Evolutionary conservation across 164 flowering plant genomes (phyloP), one percentile per base, ranked within the genome.

Genomic region (Stephania yunnanensis): DNA sequence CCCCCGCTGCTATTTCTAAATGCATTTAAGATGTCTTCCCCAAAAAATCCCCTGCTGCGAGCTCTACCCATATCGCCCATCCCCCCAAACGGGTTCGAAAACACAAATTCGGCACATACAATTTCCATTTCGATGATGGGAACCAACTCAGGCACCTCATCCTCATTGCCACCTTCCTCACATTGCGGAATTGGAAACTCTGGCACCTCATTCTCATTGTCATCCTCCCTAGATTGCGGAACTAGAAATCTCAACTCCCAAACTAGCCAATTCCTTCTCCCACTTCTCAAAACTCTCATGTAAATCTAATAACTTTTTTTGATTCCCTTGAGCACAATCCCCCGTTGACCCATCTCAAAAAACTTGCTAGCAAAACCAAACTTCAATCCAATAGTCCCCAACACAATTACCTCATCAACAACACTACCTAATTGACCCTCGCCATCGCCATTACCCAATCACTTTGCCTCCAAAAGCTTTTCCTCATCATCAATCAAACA

Each of bases 271-370:
- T 61, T 87, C 91, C 84, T 87, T 92, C 90, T 92, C 96, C 84
- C 91, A 81, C 88, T 85, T 88, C 53, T 73, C 46, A 82, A 92
- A 94, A 72, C 72, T 84, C 82, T 87, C 86, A 44, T 87, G 89
- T 80, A 94, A 80, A n/a, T 77, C 78, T 72, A 90, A 90, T 68
- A 92, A 42, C 6, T 84, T 81, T 81, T 89, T 94, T 83, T 97
- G 82, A 74, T 89, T 92, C 13, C 90, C 92, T 80, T 94, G 96
- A 77, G 82, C 36, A 58, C 96, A 89, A 6, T 86, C 88, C 1
- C 77, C 7, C 0, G 85, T 76, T 1, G 98, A 87, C 42, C 94
- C 82, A 88, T 67, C 10, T 84, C 86, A 77, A 81, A 89, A 30
- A 93, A 85, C 79, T 71, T 86, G 2, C 10, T 31, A 0, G 95